phyloP scores from a whole-genome alignment of 495 filamentous ascomycete species.

The Tuber brumale region DNA sequence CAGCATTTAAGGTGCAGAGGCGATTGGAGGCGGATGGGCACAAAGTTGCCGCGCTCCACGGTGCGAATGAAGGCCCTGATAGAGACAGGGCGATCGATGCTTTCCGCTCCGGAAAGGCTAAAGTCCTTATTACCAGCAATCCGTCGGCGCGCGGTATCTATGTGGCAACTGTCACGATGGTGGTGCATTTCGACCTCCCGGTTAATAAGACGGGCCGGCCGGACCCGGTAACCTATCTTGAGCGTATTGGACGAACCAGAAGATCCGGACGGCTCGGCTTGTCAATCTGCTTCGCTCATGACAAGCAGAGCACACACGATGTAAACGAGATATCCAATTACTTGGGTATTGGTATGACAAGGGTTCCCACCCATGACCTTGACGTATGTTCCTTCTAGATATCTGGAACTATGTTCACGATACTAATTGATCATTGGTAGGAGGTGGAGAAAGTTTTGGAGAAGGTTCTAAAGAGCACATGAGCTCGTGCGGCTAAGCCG shows the following conservation, averaged over 20 bases:
- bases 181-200: constrained; percentile 86
- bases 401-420: background rate
- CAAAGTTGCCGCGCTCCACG: constrained; percentile 78
- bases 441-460: constrained; percentile 37
- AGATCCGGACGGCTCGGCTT: constrained; percentile 97
- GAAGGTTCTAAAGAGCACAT: constrained; percentile 29
- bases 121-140: constrained; percentile 98
- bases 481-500: constrained; percentile 16
- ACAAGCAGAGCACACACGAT: constrained; percentile 65
- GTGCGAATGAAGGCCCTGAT: constrained; percentile 71
- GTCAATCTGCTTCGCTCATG: constrained; percentile 81
- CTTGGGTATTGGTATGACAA: constrained; percentile 56
- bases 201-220: constrained; percentile 54
- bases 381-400: constrained; percentile 25
- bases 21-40: constrained; percentile 86
- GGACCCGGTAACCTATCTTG: constrained; percentile 90
- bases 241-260: constrained; percentile 95
- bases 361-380: constrained; percentile 50
- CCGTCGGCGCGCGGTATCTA: constrained; percentile 95
- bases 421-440: constrained; percentile 21
- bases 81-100: constrained; percentile 80
- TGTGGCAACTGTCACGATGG: constrained; percentile 91
- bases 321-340: constrained; percentile 68
- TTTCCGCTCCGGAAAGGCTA: constrained; percentile 77
- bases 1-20: constrained; percentile 70